Evolutionary conservation across 1,284 basidiomycete species (phyloP).

Genomic region (Cutaneotrichosporon sp.): DNA sequence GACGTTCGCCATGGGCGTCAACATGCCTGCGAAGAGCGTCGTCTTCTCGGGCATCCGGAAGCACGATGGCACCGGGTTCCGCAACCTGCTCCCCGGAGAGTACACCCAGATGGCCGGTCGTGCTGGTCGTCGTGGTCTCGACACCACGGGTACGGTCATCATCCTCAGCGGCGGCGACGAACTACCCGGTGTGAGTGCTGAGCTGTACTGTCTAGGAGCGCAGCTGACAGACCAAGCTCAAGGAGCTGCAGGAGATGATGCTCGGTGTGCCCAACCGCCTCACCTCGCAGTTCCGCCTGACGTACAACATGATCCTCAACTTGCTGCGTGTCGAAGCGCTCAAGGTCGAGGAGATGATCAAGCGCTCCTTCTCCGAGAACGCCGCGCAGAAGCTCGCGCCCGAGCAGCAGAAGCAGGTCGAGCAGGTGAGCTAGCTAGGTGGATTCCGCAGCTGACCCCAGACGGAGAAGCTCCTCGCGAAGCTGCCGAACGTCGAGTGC

Average conservation of each 20-base stretch:
- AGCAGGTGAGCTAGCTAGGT: slow-evolving; percentile 61
- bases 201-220: not conserved
- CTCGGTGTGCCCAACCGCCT: slow-evolving; percentile 88
- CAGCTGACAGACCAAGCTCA: slow-evolving; percentile 59
- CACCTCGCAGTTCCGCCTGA: slow-evolving; percentile 95
- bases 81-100: slow-evolving; percentile 76
- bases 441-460: slow-evolving; percentile 44
- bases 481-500: slow-evolving; percentile 70
- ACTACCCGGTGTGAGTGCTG: slow-evolving; percentile 72
- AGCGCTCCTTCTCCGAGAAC: slow-evolving; percentile 98
- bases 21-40: slow-evolving; percentile 98
- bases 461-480: slow-evolving; percentile 72
- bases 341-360: slow-evolving; percentile 99
- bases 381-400: slow-evolving; percentile 89
- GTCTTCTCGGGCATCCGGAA: slow-evolving; percentile 96
- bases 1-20: slow-evolving; percentile 99
- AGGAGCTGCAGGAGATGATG: slow-evolving; percentile 82
- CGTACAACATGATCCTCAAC: slow-evolving; percentile 99
- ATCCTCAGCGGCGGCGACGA: slow-evolving; percentile 79
- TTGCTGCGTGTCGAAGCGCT: slow-evolving; percentile 93
- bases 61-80: slow-evolving; percentile 93
- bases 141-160: slow-evolving; percentile 95
- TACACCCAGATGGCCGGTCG: slow-evolving; percentile 99
- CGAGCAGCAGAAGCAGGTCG: slow-evolving; percentile 85
- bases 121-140: slow-evolving; percentile 93